Conservation (phyloP, 2,329 filamentous ascomycete genomes). For the Helminthosporium solani region DNA sequence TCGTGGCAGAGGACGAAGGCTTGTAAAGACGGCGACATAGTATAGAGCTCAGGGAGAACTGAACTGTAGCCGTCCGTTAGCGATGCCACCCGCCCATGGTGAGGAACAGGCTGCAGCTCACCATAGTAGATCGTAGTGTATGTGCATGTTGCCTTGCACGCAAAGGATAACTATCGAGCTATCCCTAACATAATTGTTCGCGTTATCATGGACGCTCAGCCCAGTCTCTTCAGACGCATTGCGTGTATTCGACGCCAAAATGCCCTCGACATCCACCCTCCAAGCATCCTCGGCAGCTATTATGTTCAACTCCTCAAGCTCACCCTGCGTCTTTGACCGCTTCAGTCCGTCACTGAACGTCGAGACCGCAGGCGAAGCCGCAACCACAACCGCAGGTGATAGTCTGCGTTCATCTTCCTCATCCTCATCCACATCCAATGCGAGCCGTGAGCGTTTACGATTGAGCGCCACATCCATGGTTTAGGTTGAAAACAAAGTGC, state of each 20-base stretch:
- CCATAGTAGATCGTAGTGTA: conserved; percentile 41
- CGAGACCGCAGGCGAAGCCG: conserved; percentile 22
- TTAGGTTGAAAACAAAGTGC: conserved; percentile 19
- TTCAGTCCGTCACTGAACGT: conserved; percentile 30
- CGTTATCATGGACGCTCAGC: conserved; percentile 30
- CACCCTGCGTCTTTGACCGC: conserved; percentile 37
- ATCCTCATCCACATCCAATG: conserved; percentile 31
- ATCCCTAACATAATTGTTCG: conserved; percentile 18
- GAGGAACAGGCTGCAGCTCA: conserved; percentile 10
- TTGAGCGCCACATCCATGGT: conserved; percentile 32
- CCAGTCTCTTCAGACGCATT: conserved; percentile 14
- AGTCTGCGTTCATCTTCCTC: conserved; percentile 12
- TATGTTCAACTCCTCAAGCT: conserved; percentile 38
- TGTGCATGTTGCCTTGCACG: conserved; percentile 36
- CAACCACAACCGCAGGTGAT: conserved; percentile 20
- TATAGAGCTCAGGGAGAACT: conserved; percentile 31
- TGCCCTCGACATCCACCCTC: conserved; percentile 33
- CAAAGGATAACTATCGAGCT: conserved; percentile 31
- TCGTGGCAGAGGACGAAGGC: conserved; percentile 39
- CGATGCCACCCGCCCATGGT: background rate
- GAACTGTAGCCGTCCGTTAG: conserved; percentile 17
- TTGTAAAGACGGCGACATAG: conserved; percentile 34
- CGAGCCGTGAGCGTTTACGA: conserved; percentile 38
- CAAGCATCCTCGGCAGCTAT: conserved; percentile 32
- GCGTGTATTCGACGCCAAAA: conserved; percentile 31